Evolutionary conservation across 2,329 filamentous ascomycete genomes (phyloP).

Genomic region (Ophiostoma angusticollis): DNA sequence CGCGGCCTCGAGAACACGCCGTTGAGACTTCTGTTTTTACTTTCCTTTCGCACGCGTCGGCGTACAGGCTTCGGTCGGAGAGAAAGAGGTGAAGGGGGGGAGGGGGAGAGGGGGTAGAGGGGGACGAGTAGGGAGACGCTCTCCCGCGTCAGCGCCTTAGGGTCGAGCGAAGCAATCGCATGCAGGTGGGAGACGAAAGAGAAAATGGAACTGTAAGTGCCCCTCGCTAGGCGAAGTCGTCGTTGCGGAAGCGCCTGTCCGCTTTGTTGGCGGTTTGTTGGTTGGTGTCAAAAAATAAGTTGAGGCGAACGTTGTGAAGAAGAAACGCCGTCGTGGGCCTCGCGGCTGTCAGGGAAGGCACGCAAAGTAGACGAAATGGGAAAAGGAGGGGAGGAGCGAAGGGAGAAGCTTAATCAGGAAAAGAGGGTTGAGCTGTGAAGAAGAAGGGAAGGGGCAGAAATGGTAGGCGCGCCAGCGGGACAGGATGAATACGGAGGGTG

Average conservation of each 20-base stretch:
- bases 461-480: background rate
- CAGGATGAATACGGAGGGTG: constrained; percentile 9
- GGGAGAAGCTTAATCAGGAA: background rate
- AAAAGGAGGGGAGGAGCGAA: constrained; percentile 3
- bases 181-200: background rate
- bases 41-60: too few species aligned
- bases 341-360: constrained; percentile 1
- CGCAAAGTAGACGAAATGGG: too few species aligned
- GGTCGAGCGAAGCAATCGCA: constrained; percentile 4
- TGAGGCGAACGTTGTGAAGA: too few species aligned
- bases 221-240: too few species aligned
- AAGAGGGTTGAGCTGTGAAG: constrained; percentile 1
- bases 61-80: too few species aligned
- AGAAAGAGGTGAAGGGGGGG: background rate
- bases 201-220: background rate
- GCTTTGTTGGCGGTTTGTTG: too few species aligned
- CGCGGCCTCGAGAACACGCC: too few species aligned
- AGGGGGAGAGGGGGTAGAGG: background rate
- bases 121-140: background rate
- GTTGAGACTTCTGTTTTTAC: too few species aligned
- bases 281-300: too few species aligned
- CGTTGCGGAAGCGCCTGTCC: too few species aligned
- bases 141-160: constrained; percentile 4
- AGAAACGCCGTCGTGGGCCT: background rate
- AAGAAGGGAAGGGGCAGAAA: background rate